Base-by-base conservation (phyloP, 2,329 filamentous ascomycete species). In the Xylaria sp. region DNA sequence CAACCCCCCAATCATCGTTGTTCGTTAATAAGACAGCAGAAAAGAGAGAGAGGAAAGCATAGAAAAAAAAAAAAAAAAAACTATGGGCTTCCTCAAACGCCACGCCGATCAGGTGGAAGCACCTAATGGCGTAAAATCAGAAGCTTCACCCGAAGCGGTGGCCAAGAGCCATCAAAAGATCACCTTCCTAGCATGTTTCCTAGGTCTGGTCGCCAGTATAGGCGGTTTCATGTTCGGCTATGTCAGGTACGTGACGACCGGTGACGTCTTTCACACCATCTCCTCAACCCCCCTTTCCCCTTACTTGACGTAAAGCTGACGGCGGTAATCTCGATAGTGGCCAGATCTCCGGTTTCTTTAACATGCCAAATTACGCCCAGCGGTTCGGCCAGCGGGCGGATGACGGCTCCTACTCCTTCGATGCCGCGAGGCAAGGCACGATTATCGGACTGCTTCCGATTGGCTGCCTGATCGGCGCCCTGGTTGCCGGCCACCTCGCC, bases 361-460 rank as follows among this genome's bases (percentile, higher is more conserved):
- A 76, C 50, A 87, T 87, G 83, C 44, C 69, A 2, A 78, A 87
- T 67, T 88, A 80, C 57, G 71, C 75, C 26, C 55, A 63, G 2
- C 80, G 84, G 39, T 87, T 87, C 61, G 82, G 80, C 24, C 66
- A 77, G 26, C 59, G 65, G 39, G 67, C 73, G 2, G 51, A 65
- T 19, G 62, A 73, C 29, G 77, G 75, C 44, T 59, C 63, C 0
- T 75, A 76, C 60, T 60, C 66, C 18, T 88, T 88, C 70, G 79
- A 76, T 50, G 79, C 85, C 17, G 79, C 78, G 5, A 77, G 84
- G 49, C 83, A 86, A 60, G 86, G 86, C 46, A 81, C 83, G 16
- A 85, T 89, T 54, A 81, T 85, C 49, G 84, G 81, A 60, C 74
- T 88, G n/a, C 74, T 86, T 39, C 81, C 81, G 11, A 77, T 85